Base-by-base conservation (phyloP, 441 rosid species). In the Bocquillonia castaneifolia region DNA sequence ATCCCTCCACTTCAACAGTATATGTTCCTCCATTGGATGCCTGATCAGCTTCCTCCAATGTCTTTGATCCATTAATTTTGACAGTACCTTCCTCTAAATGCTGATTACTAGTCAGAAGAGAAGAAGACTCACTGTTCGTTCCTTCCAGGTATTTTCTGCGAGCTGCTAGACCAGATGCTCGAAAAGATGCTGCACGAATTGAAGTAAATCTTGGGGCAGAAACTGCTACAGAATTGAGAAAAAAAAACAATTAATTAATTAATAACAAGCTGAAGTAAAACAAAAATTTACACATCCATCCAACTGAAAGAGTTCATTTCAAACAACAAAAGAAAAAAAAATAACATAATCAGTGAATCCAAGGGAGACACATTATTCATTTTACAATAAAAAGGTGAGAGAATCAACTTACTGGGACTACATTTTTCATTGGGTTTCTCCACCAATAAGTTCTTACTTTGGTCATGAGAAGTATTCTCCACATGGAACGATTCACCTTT, bases 111-210 rank as follows among this genome's bases (percentile, higher is more conserved):
- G 72, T 64, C 67, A 29, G 63, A 44, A 63, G 66, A 39, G 73
- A 71, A 79, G 40, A 64, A 40, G 85, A 60, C 1, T 64, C 72
- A 5, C 67, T 64, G 51, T 74, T 66, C 39, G 71, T 64, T 67
- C 68, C 61, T 52, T 57, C 71, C 70, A 63, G 67, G 71, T 77
- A 68, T 59, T 58, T 74, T 51, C 37, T 74, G 22, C 73, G 80
- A 78, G 91, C 85, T 64, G 84, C 86, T 60, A 84, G 72, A 79
- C 86, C 93, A 76, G 85, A 84, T 63, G 89, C 90, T 52, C 96
- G 85, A 76, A 91, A 82, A 29, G 93, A 83, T 62, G 86, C 85
- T 26, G 81, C 76, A 72, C 96, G 93, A 74, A 91, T 75, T 73
- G 93, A 88, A 66, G 90, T 78, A 50, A 91, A 91, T 74, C 86